These are phyloP conservation scores for Plasmopara muralis DNA, from an alignment of 352 stramenopile species.

Conservation along the genomic window DNA sequence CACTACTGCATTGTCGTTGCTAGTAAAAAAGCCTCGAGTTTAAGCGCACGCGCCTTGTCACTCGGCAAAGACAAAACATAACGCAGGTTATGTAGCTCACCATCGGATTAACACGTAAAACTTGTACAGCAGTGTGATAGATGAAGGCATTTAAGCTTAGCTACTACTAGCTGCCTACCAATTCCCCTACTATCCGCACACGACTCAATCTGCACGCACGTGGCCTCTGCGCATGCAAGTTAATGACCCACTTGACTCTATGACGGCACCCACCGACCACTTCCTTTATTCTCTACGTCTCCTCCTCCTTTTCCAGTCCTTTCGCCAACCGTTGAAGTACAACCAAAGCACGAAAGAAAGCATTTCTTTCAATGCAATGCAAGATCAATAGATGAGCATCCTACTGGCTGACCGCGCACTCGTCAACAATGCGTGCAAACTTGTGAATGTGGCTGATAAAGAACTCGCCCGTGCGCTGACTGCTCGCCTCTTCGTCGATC, in stretches of 20 bases:
- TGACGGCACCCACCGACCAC: not conserved
- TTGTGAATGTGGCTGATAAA: slow-evolving; percentile 87
- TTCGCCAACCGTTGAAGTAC: slow-evolving; percentile 10
- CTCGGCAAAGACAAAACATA: slow-evolving; percentile 20
- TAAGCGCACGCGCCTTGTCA: slow-evolving; percentile 27
- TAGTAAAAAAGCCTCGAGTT: slow-evolving; percentile 32
- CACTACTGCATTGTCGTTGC: slow-evolving; percentile 89
- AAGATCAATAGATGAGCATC: slow-evolving; percentile 2
- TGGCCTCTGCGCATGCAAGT: slow-evolving; percentile 5
- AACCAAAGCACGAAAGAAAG: slow-evolving; percentile 7
- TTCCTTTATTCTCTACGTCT: slow-evolving; percentile 11
- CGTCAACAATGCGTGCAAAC: slow-evolving; percentile 83
- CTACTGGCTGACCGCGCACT: slow-evolving; percentile 57
- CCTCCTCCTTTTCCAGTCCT: slow-evolving; percentile 23
- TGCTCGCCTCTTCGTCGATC: slow-evolving; percentile 79
- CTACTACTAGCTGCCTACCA: slow-evolving; percentile 21
- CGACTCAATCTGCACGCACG: slow-evolving; percentile 13
- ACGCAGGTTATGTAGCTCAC: not conserved
- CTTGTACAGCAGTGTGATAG: not conserved
- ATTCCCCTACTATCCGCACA: slow-evolving; percentile 26
- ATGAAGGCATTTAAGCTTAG: slow-evolving; percentile 23
- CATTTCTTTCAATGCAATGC: slow-evolving; percentile 22
- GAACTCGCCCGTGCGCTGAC: slow-evolving; percentile 85
- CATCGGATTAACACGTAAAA: no score
- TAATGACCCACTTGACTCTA: not conserved